Percentiles rank a stretch among this genome's conserved stretches.
Evolutionary conservation across 169 alveolate genomes (phyloP).

Genomic region (Cryptosporidium sp.): DNA sequence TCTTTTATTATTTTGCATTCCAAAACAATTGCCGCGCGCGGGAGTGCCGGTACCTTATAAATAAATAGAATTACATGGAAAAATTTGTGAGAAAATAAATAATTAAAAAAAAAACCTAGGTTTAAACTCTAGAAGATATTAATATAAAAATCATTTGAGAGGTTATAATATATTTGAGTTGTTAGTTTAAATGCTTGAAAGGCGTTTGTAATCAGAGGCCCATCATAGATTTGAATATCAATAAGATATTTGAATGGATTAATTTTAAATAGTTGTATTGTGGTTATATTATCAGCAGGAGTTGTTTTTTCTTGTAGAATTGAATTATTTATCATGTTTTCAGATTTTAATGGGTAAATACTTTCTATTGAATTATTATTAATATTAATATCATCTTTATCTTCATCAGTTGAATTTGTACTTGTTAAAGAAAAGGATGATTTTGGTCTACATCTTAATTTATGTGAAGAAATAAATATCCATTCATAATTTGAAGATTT

Average conservation of each 20-base stretch:
- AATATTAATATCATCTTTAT: not conserved
- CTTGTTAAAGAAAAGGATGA: not conserved
- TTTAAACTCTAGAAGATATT: conserved; percentile 12
- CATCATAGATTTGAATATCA: conserved; percentile 61
- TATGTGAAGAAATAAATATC: conserved; percentile 50
- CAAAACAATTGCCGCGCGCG: no score
- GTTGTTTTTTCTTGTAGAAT: not conserved
- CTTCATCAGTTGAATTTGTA: not conserved
- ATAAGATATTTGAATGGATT: conserved; percentile 57
- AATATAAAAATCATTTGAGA: not conserved
- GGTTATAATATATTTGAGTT: conserved; percentile 13
- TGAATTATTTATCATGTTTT: not conserved
- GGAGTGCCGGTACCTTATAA: no score
- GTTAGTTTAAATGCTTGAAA: conserved; percentile 55
- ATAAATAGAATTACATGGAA: not conserved
- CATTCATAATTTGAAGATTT: conserved; percentile 50
- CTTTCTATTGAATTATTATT: no score
- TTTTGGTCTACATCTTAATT: conserved; percentile 55
- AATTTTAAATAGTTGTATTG: conserved; percentile 55
- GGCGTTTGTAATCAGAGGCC: conserved; percentile 52
- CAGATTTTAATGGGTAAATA: not conserved
- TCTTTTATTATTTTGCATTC: no score
- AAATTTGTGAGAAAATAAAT: not conserved
- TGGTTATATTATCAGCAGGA: not conserved
- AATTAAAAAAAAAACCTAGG: not conserved